Evolutionary conservation across 1,284 basidiomycete genomes (phyloP), one percentile per base, ranked within the genome.

Genomic region (Bjerkandera adusta): DNA sequence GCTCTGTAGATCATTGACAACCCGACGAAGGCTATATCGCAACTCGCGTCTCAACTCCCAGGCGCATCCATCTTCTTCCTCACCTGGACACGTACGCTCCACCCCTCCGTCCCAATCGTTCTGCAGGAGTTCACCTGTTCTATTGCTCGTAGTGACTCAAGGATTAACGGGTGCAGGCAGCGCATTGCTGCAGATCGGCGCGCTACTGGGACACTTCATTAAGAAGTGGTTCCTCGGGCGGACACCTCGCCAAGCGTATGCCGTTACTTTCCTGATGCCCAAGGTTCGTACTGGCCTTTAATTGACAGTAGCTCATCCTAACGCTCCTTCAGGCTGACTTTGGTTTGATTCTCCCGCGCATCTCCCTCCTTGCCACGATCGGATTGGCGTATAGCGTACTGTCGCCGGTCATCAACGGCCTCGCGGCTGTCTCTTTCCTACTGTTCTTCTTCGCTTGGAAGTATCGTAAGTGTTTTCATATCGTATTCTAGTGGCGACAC

Each of bases 31-130:
- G 68, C 78, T 48, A 56, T 79, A 57, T 58, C 77, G 67, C 26
- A 77, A 55, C 69, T 89, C 18, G 81, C 83, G 0, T 62, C 65
- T 11, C 73, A 84, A 48, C 74, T 92, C 32, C 87, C 89, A 3
- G 71, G 72, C 12, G 86, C 85, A 0, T 85, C 85, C 11, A 82
- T 81, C 12, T 92, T 91, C 75, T 92, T 91, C 74, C 70, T 92
- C 50, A 88, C 85, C 8, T 86, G 84, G 61, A 78, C 84, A 59
- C 65, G 83, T 72, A 60, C 52, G 65, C 51, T 3, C 18, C 16
- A 12, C 5, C 11, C 10, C 26, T 35, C 30, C 24, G 46, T 45
- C 32, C 34, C 26, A 35, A 16, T 27, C 22, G 16, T 21, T 20
- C 3, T 10, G 35, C 16, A 32, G 18, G 27, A 11, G 11, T 6